Percentiles rank a stretch among this genome's conserved stretches.
Evolutionary conservation across 2,329 filamentous ascomycete genomes (phyloP).

Genomic region (Stromatinia cepivora): DNA sequence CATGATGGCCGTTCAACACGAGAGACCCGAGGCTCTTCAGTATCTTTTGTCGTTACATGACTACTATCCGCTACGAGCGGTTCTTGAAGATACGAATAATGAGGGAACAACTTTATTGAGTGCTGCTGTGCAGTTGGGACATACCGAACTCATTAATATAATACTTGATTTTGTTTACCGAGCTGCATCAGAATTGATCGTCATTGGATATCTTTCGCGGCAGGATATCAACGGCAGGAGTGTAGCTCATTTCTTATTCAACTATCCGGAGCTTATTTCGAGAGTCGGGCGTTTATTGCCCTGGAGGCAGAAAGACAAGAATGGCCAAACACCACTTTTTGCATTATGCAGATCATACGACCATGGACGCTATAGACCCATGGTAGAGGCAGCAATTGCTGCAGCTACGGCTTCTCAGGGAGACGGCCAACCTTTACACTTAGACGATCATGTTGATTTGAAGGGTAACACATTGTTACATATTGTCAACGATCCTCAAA

Average conservation of each 20-base stretch:
- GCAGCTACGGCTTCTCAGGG: slow-evolving; percentile 73
- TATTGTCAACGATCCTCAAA: slow-evolving; percentile 81
- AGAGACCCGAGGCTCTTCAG: slow-evolving; percentile 67
- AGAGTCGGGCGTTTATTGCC: slow-evolving; percentile 76
- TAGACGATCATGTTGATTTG: slow-evolving; percentile 88
- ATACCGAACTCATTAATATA: slow-evolving; percentile 71
- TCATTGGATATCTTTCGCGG: slow-evolving; percentile 68
- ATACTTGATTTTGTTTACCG: slow-evolving; percentile 70
- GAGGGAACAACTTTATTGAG: slow-evolving; percentile 88
- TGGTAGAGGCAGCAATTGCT: slow-evolving; percentile 81
- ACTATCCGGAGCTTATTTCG: slow-evolving; percentile 77
- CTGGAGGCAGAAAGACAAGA: slow-evolving; percentile 90
- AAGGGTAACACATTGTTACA: slow-evolving; percentile 97
- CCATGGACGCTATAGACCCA: slow-evolving; percentile 78
- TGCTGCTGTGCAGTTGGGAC: slow-evolving; percentile 83
- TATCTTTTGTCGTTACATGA: slow-evolving; percentile 78
- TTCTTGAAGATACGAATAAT: slow-evolving; percentile 83
- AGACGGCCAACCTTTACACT: slow-evolving; percentile 76
- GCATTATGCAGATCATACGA: slow-evolving; percentile 95
- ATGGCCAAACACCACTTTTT: slow-evolving; percentile 96
- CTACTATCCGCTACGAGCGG: slow-evolving; percentile 68
- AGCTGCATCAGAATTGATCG: slow-evolving; percentile 53
- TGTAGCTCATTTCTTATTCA: slow-evolving; percentile 93
- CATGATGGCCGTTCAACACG: slow-evolving; percentile 81
- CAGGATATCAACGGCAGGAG: slow-evolving; percentile 87